A percentile compares a stretch with the other conserved stretches of the same genome.
Conservation (phyloP, 768 basidiomycete genomes). For the Amanita thiersii region DNA sequence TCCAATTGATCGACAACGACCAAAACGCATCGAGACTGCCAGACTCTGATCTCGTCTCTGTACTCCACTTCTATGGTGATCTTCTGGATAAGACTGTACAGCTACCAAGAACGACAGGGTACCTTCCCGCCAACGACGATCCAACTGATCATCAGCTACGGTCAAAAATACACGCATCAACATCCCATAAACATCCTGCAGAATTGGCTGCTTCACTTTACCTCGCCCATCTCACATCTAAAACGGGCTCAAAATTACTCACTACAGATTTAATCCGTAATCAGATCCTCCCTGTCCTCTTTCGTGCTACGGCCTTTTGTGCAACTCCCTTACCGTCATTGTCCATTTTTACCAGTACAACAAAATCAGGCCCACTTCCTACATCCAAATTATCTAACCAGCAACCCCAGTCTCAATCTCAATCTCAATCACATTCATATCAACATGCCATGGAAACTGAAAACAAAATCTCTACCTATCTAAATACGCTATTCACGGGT, state of each 20-base stretch:
- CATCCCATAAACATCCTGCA: slow-evolving; percentile 38
- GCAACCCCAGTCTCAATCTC: not conserved
- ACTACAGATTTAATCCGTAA: slow-evolving; percentile 40
- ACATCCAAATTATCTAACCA: no score
- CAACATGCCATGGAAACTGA: slow-evolving; percentile 21
- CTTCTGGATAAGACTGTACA: slow-evolving; percentile 49
- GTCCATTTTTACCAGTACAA: slow-evolving; percentile 32
- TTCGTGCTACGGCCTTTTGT: slow-evolving; percentile 59
- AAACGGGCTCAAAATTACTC: slow-evolving; percentile 46
- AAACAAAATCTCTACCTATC: slow-evolving; percentile 45
- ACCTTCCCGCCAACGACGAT: slow-evolving; percentile 5
- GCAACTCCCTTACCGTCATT: slow-evolving; percentile 62
- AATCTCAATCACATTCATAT: not conserved
- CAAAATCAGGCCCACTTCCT: no score
- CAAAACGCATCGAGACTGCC: slow-evolving; percentile 54
- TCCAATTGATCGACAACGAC: slow-evolving; percentile 36
- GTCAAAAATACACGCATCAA: slow-evolving; percentile 15
- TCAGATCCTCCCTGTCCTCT: slow-evolving; percentile 62
- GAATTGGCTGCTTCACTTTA: slow-evolving; percentile 60
- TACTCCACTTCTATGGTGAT: slow-evolving; percentile 52
- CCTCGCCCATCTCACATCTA: slow-evolving; percentile 52
- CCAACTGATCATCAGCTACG: slow-evolving; percentile 6
- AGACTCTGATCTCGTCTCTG: slow-evolving; percentile 46
- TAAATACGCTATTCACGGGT: slow-evolving; percentile 52
- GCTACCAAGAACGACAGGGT: slow-evolving; percentile 16